Evolutionary conservation across 306 rosid genomes (phyloP), one percentile per base, ranked within the genome.

Genomic region (Erythrophleum fordii): DNA sequence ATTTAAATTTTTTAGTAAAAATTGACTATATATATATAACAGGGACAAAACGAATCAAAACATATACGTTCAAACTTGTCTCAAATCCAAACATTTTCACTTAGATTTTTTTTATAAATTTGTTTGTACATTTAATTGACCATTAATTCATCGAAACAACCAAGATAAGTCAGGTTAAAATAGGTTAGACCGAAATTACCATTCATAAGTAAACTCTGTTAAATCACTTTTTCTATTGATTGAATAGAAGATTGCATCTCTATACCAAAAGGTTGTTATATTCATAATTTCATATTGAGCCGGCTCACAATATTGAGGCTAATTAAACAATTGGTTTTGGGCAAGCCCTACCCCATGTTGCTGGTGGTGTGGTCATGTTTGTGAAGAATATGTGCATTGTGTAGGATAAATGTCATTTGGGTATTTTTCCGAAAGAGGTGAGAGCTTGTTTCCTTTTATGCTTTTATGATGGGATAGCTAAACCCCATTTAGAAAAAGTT

Each of bases 401-500:
- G 53, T 16, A 5, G 6, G 70, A 59, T 25, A 26, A 11, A 8
- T 51, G 52, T 83, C 20, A 45, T 65, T 67, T 59, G 25, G 26
- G 69, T 55, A 76, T 82, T 86, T 75, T 44, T 65, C 76, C 51
- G 59, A 58, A 79, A 52, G 58, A 79, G 82, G 84, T 58, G 75
- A 64, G 76, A 56, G 28, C 70, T 29, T 65, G 20, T 44, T 65
- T 55, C 56, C 64, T 39, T 78, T 72, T 52, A 37, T 42, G 76
- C 78, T 72, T 83, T 52, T 4, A 65, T 52, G 72, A 37, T 42
- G 25, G 45, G 77, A 76, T 82, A 18, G 69, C 74, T 37, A 51
- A 78, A 69, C 75, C 76, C 73, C 66, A 86, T 64, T 82, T 22
- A 66, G 25, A 81, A 78, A 85, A 83, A 73, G 87, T 84, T 73